Evolutionary conservation across 805 yeast species (phyloP).

Genomic region (Candida dajiaensis): DNA sequence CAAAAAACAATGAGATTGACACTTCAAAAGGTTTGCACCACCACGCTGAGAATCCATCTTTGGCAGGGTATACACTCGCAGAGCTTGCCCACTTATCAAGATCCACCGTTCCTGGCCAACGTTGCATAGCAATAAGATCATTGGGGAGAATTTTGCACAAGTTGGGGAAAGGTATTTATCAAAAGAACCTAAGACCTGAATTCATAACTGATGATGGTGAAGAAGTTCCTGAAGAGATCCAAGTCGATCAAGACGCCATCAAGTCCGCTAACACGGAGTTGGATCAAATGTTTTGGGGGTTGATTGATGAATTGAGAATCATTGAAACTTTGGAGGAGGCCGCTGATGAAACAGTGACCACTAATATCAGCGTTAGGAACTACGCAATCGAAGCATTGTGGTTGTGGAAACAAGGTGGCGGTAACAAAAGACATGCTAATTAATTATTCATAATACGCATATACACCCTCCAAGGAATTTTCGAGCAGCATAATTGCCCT

Average conservation of each 20-base stretch:
- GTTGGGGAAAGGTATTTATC: constrained; percentile 57
- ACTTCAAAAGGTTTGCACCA: constrained; percentile 76
- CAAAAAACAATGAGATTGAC: constrained; percentile 40
- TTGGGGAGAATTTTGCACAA: constrained; percentile 83
- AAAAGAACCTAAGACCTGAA: constrained; percentile 35
- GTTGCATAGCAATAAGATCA: constrained; percentile 81
- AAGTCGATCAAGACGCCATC: constrained; percentile 29
- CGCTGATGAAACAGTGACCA: constrained; percentile 57
- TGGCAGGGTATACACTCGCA: constrained; percentile 86
- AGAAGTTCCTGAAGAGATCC: constrained; percentile 22
- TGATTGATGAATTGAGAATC: constrained; percentile 55
- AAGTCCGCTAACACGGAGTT: constrained; percentile 26
- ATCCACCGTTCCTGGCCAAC: constrained; percentile 76
- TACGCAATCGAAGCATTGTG: constrained; percentile 89
- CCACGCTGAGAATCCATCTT: constrained; percentile 80
- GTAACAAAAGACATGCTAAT: constrained; percentile 27
- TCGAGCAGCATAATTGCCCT: too few species aligned
- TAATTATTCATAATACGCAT: background rate
- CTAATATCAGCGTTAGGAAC: constrained; percentile 66
- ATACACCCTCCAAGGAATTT: too few species aligned
- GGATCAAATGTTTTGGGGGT: constrained; percentile 57
- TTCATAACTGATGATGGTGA: constrained; percentile 27
- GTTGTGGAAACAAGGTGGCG: constrained; percentile 65
- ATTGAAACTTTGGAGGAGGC: constrained; percentile 63
- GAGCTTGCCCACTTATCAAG: constrained; percentile 78